These are phyloP conservation scores for Ogataea pilisensis DNA, from an alignment of 805 yeast species.

Conservation along the genomic window DNA sequence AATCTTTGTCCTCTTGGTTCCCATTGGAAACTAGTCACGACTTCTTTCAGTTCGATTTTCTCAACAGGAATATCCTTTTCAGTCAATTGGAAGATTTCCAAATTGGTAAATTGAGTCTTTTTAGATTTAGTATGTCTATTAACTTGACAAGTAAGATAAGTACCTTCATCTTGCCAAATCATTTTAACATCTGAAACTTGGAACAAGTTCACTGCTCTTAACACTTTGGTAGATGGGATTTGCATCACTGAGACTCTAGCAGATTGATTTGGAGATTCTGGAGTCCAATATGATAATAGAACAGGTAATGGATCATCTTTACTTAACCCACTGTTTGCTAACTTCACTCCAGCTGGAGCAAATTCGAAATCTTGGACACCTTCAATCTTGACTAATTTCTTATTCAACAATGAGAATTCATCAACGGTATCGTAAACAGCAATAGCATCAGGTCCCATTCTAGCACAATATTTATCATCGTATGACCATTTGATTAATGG, in stretches of 20 bases:
- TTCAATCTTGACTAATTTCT: slow-evolving; percentile 76
- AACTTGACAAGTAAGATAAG: slow-evolving; percentile 85
- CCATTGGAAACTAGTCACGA: slow-evolving; percentile 87
- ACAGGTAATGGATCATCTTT: slow-evolving; percentile 49
- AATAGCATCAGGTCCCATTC: slow-evolving; percentile 89
- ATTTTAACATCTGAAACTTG: slow-evolving; percentile 88
- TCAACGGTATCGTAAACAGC: slow-evolving; percentile 79
- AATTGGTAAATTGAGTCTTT: slow-evolving; percentile 84
- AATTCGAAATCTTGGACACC: slow-evolving; percentile 90
- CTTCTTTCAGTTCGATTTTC: slow-evolving; percentile 87
- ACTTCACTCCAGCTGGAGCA: slow-evolving; percentile 82
- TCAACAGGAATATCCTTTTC: slow-evolving; percentile 95
- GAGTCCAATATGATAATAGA: slow-evolving; percentile 92
- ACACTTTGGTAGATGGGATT: slow-evolving; percentile 73
- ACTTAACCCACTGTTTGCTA: slow-evolving; percentile 50
- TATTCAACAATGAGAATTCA: slow-evolving; percentile 76
- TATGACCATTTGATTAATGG: slow-evolving; percentile 95
- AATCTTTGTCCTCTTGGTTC: slow-evolving; percentile 92
- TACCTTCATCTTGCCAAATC: slow-evolving; percentile 91
- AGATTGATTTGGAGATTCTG: slow-evolving; percentile 83
- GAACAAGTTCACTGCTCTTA: slow-evolving; percentile 90
- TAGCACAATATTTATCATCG: slow-evolving; percentile 90
- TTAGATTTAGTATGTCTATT: slow-evolving; percentile 95
- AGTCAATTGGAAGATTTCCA: slow-evolving; percentile 82
- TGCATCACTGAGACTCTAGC: slow-evolving; percentile 92